These are phyloP conservation scores for Fusarium sp. DNA, from an alignment of 2,329 filamentous ascomycete genomes.

Conservation along the genomic window DNA sequence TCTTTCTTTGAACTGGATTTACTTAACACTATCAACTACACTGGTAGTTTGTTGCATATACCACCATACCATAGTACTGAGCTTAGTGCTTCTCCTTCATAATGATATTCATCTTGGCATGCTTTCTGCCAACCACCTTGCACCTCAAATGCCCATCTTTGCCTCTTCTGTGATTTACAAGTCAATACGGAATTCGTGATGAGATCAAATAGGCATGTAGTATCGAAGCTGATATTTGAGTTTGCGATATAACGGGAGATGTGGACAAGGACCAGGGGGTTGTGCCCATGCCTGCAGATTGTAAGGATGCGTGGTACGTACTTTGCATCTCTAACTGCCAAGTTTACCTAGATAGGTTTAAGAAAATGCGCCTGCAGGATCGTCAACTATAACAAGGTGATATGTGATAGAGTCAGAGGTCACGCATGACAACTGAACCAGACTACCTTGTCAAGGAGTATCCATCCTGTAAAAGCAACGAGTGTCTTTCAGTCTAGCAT, in stretches of 20 bases:
- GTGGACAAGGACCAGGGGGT: constrained; percentile 12
- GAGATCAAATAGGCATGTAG: constrained; percentile 11
- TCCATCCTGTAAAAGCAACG: constrained; percentile 1
- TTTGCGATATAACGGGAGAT: constrained; percentile 11
- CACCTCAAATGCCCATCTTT: neutral
- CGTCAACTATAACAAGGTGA: neutral
- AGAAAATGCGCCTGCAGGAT: constrained; percentile 14
- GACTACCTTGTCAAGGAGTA: too few species aligned
- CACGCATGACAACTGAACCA: constrained; percentile 1
- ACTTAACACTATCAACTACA: constrained; percentile 3
- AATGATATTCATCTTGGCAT: constrained; percentile 10
- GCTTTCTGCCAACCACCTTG: neutral
- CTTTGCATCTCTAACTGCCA: neutral
- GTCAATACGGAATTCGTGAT: neutral
- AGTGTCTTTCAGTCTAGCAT: neutral
- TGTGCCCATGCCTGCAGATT: constrained; percentile 2
- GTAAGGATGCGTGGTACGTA: neutral
- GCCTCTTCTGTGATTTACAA: neutral
- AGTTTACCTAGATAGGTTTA: neutral
- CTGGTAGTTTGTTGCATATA: constrained; percentile 4
- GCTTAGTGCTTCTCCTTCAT: constrained; percentile 8
- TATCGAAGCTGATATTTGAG: constrained; percentile 3
- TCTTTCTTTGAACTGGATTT: neutral
- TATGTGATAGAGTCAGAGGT: constrained; percentile 7
- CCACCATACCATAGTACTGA: constrained; percentile 14